Percentiles rank a stretch among this genome's conserved stretches.
Conservation (phyloP, 331 rosid genomes). For the Saraca asoca region DNA sequence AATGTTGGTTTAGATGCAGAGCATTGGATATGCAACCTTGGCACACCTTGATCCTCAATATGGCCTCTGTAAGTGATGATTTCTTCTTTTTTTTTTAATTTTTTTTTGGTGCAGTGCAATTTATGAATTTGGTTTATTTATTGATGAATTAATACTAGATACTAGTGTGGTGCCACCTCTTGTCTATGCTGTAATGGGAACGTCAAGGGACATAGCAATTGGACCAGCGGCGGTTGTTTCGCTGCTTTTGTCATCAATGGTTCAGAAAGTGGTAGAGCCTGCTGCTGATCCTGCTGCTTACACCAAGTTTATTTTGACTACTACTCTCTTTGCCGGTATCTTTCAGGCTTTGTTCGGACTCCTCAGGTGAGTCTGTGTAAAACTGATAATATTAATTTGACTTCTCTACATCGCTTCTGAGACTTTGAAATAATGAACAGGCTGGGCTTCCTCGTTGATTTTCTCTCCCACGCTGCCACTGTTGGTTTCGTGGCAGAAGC, state of each 20-base stretch:
- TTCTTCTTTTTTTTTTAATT: neutral
- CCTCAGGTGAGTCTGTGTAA: too few relatives aligned
- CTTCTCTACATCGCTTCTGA: too few relatives aligned
- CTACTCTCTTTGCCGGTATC: constrained; percentile 74
- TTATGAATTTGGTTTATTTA: neutral
- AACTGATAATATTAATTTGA: too few relatives aligned
- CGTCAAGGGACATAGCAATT: constrained; percentile 68
- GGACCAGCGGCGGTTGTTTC: constrained; percentile 84
- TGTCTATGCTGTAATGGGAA: constrained; percentile 75
- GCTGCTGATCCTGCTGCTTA: constrained; percentile 54
- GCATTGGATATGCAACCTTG: constrained; percentile 85
- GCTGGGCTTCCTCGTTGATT: constrained; percentile 74
- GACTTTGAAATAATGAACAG: constrained; percentile 24
- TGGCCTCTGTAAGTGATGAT: constrained; percentile 75
- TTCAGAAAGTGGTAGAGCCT: constrained; percentile 58
- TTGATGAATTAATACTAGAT: constrained; percentile 34
- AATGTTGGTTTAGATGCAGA: constrained; percentile 41
- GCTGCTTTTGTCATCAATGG: constrained; percentile 61
- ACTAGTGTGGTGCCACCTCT: constrained; percentile 81
- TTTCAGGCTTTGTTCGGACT: constrained; percentile 74
- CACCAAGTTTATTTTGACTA: constrained; percentile 59
- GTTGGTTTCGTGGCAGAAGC: constrained; percentile 77
- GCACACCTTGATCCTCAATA: constrained; percentile 83
- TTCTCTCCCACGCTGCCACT: constrained; percentile 65
- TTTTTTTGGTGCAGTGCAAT: too few relatives aligned